Evolutionary conservation across 768 basidiomycete species (phyloP).

Genomic region (Kondoa subrosea): DNA sequence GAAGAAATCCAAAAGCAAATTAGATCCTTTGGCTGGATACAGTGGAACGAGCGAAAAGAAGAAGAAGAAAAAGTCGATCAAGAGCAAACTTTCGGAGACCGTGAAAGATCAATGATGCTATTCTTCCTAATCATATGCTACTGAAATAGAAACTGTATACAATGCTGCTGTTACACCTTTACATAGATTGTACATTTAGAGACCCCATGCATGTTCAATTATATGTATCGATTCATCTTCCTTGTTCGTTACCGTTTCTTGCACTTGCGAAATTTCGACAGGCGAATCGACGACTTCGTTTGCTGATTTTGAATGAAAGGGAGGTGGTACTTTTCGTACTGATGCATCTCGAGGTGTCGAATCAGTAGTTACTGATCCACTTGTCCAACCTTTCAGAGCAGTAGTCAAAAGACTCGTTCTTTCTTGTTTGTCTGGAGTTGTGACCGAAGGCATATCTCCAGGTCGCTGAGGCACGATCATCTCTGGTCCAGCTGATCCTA

Average conservation of each 20-base stretch:
- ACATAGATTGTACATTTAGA: background rate
- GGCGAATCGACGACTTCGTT: background rate
- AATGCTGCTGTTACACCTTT: background rate
- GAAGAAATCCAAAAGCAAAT: background rate
- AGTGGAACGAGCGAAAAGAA: background rate
- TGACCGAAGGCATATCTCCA: background rate
- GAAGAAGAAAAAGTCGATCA: background rate
- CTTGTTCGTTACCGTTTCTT: background rate
- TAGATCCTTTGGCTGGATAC: background rate
- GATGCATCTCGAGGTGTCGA: background rate
- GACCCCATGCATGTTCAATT: background rate
- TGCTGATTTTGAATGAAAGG: background rate
- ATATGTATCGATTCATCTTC: background rate
- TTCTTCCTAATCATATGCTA: background rate
- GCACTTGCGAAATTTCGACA: background rate
- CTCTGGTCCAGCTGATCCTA: background rate
- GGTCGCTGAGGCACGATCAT: background rate
- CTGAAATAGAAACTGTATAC: background rate
- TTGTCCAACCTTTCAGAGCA: background rate
- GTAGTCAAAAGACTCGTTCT: background rate
- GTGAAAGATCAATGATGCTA: background rate
- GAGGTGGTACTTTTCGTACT: constrained; percentile 2
- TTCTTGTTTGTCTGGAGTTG: background rate
- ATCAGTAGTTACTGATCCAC: background rate
- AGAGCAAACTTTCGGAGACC: background rate